phyloP scores from a whole-genome alignment of 495 filamentous ascomycete genomes.

The Cercophora newfieldiana region DNA sequence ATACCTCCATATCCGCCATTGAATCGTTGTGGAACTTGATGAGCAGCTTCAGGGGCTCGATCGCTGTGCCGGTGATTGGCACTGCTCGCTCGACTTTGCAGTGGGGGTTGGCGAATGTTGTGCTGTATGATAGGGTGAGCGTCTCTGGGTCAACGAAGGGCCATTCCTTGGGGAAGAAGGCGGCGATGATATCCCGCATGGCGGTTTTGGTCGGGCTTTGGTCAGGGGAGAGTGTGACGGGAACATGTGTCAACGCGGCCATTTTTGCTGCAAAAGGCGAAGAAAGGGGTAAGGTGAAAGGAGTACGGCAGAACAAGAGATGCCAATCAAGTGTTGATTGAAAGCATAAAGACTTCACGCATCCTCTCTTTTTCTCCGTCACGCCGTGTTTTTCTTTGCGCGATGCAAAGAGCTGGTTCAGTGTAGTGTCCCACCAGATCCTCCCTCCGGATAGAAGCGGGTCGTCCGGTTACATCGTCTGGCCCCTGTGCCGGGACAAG shows the following conservation, averaged over 20 bases:
- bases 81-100: conserved; percentile 31
- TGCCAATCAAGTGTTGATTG: too few species aligned
- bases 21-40: conserved; percentile 31
- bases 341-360: too few species aligned
- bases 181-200: conserved; percentile 27
- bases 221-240: conserved; percentile 28
- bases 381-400: too few species aligned
- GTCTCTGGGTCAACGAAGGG: conserved; percentile 29
- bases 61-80: conserved; percentile 4
- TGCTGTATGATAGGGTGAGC: conserved; percentile 24
- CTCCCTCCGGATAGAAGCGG: background rate
- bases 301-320: too few species aligned
- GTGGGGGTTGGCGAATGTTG: conserved; percentile 30
- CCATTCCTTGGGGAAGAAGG: conserved; percentile 34
- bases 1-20: conserved; percentile 24
- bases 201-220: conserved; percentile 25
- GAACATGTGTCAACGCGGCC: conserved; percentile 24
- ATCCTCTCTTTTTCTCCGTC: too few species aligned
- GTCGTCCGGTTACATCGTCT: background rate
- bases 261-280: too few species aligned
- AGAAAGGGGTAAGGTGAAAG: too few species aligned
- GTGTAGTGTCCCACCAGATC: too few species aligned
- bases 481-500: background rate
- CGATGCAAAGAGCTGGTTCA: too few species aligned
- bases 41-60: conserved; percentile 32